These are phyloP conservation scores for Pestalotiopsis sp. DNA, from an alignment of 2,329 filamentous ascomycete species.

Conservation along the genomic window DNA sequence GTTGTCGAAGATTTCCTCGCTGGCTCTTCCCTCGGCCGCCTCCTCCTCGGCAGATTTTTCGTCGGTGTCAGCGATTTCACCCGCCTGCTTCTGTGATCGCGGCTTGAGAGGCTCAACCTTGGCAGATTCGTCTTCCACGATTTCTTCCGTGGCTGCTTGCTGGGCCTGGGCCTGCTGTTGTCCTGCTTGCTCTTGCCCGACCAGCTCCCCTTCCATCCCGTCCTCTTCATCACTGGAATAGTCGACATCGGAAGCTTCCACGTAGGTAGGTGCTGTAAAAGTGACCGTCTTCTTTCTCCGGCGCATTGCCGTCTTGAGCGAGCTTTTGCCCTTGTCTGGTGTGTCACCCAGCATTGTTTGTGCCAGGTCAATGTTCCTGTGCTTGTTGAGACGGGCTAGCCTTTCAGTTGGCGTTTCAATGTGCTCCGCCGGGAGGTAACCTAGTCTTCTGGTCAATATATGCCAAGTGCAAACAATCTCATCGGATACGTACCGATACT, in stretches of 20 bases:
- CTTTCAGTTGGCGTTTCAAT: constrained; percentile 98
- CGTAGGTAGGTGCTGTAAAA: constrained; percentile 83
- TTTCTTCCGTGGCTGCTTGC: constrained; percentile 33
- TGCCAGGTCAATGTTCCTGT: constrained; percentile 88
- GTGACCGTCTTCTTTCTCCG: constrained; percentile 85
- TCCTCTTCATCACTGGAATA: constrained; percentile 86
- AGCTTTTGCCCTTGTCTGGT: constrained; percentile 78
- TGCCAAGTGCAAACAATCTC: neutral
- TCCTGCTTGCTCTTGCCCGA: constrained; percentile 37
- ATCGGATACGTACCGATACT: constrained; percentile 68
- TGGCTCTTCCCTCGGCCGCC: constrained; percentile 45
- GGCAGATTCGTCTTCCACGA: constrained; percentile 52
- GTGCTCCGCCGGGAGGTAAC: constrained; percentile 94
- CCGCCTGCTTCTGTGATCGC: constrained; percentile 43
- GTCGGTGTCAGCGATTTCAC: constrained; percentile 33
- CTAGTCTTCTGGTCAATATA: constrained; percentile 46
- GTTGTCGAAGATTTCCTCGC: constrained; percentile 69
- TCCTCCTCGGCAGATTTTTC: constrained; percentile 37
- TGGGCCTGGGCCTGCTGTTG: constrained; percentile 35
- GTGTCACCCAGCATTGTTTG: constrained; percentile 66
- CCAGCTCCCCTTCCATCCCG: constrained; percentile 51
- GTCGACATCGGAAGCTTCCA: constrained; percentile 85
- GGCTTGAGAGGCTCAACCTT: constrained; percentile 61
- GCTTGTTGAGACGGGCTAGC: constrained; percentile 92
- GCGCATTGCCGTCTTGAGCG: constrained; percentile 82